These are phyloP conservation scores for Quillaja saponaria DNA, from an alignment of 306 rosid genomes.

Conservation along the genomic window DNA sequence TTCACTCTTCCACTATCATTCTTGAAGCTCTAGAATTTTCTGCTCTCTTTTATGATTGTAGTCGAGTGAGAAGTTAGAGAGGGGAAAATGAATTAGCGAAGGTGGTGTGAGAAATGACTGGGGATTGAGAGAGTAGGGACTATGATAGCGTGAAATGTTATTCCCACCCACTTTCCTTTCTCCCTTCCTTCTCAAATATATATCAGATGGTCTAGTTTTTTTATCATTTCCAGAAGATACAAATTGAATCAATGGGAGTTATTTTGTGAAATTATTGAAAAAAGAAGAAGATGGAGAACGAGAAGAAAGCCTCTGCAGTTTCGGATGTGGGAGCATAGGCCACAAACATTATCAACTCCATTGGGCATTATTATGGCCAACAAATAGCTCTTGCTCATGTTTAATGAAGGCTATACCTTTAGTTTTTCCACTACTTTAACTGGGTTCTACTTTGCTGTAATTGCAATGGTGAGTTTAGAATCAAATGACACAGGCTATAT, in stretches of 20 bases:
- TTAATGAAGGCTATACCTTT: constrained; percentile 48
- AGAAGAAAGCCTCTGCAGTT: constrained; percentile 3
- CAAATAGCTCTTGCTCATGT: constrained; percentile 62
- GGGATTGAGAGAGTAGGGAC: constrained; percentile 22
- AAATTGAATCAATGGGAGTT: too few species aligned
- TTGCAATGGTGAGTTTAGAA: constrained; percentile 79
- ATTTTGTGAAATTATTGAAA: too few species aligned
- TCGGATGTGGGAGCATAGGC: constrained; percentile 63
- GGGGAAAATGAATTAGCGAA: too few species aligned
- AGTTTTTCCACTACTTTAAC: constrained; percentile 74
- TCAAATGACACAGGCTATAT: constrained; percentile 81
- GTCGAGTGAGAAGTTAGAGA: too few species aligned
- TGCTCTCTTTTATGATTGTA: too few species aligned
- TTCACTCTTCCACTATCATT: too few species aligned
- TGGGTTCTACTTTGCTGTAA: constrained; percentile 89
- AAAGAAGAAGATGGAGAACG: background rate
- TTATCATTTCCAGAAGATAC: too few species aligned
- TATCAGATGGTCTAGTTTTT: background rate
- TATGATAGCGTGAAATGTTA: constrained; percentile 16
- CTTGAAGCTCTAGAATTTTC: too few species aligned
- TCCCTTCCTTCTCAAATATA: constrained; percentile 2
- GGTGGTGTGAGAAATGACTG: background rate
- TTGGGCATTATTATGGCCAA: constrained; percentile 66
- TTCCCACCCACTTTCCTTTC: constrained; percentile 14
- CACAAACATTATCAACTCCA: constrained; percentile 59